Conservation (phyloP, 2,329 filamentous ascomycete genomes). For the Gaeumannomyces sp. region DNA sequence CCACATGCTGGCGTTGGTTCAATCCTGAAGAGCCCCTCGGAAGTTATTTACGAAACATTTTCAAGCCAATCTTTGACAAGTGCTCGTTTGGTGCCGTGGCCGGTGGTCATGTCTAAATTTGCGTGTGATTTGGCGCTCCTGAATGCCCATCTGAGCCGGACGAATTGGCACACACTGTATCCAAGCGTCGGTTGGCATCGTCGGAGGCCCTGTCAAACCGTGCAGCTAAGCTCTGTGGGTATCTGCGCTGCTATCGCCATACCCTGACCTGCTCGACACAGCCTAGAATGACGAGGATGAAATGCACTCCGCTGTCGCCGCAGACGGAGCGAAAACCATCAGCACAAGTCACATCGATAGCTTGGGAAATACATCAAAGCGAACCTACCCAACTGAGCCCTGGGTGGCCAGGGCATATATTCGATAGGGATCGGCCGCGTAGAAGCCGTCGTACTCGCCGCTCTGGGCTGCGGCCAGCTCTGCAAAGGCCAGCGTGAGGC, state of each 20-base stretch:
- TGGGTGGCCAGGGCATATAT: constrained; percentile 8
- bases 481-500: constrained; percentile 6
- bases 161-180: too few species aligned
- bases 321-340: too few species aligned
- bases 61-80: too few species aligned
- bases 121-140: too few species aligned
- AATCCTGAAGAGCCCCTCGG: too few species aligned
- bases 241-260: constrained; percentile 4
- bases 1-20: not conserved
- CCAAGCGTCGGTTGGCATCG: too few species aligned
- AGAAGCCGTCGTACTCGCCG: not conserved
- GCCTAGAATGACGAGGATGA: constrained; percentile 3
- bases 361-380: not conserved
- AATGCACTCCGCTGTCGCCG: not conserved
- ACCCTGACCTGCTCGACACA: constrained; percentile 9
- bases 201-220: not conserved
- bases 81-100: too few species aligned
- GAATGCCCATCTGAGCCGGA: too few species aligned
- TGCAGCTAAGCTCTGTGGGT: not conserved
- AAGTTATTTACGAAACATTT: not conserved
- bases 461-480: constrained; percentile 6
- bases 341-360: not conserved
- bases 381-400: constrained; percentile 1
- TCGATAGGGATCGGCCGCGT: constrained; percentile 8
- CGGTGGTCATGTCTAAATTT: too few species aligned